Evolutionary conservation across 805 yeast species (phyloP).

Genomic region (Saturnispora sanitii): DNA sequence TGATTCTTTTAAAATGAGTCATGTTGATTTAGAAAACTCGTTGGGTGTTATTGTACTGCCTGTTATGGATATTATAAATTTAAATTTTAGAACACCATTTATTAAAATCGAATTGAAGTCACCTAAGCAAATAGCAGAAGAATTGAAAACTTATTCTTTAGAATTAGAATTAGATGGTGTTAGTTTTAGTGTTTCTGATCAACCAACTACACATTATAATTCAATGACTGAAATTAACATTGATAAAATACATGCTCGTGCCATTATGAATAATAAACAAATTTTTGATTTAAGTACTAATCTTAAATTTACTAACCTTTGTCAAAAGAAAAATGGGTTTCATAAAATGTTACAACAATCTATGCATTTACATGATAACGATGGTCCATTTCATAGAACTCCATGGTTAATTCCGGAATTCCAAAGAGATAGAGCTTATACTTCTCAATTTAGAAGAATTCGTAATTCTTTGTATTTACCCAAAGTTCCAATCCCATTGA

Average conservation of each 20-base stretch:
- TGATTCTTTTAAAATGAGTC: slow-evolving; percentile 49
- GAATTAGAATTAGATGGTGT: slow-evolving; percentile 26
- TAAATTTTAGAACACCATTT: slow-evolving; percentile 45
- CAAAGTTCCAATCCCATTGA: slow-evolving; percentile 50
- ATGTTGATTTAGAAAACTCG: slow-evolving; percentile 67
- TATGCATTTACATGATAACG: slow-evolving; percentile 56
- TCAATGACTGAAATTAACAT: slow-evolving; percentile 40
- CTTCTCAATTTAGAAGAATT: slow-evolving; percentile 41
- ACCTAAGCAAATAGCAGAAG: slow-evolving; percentile 7
- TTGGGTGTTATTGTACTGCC: slow-evolving; percentile 45
- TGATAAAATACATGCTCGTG: slow-evolving; percentile 33
- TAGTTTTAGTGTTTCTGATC: slow-evolving; percentile 43
- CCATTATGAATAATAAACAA: slow-evolving; percentile 12
- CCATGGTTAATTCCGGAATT: slow-evolving; percentile 57
- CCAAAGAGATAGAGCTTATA: slow-evolving; percentile 37
- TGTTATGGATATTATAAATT: slow-evolving; percentile 59
- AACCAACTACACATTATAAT: slow-evolving; percentile 58
- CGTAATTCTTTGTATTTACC: slow-evolving; percentile 58
- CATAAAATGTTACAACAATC: slow-evolving; percentile 47
- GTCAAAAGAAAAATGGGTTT: slow-evolving; percentile 38
- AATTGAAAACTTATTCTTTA: slow-evolving; percentile 13
- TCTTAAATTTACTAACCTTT: slow-evolving; percentile 48
- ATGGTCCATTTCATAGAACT: slow-evolving; percentile 73
- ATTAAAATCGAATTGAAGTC: slow-evolving; percentile 34
- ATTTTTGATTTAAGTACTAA: slow-evolving; percentile 46